Evolutionary conservation across 345 rosid genomes (phyloP), one percentile per base, ranked within the genome.

Genomic region (Acer campestre): DNA sequence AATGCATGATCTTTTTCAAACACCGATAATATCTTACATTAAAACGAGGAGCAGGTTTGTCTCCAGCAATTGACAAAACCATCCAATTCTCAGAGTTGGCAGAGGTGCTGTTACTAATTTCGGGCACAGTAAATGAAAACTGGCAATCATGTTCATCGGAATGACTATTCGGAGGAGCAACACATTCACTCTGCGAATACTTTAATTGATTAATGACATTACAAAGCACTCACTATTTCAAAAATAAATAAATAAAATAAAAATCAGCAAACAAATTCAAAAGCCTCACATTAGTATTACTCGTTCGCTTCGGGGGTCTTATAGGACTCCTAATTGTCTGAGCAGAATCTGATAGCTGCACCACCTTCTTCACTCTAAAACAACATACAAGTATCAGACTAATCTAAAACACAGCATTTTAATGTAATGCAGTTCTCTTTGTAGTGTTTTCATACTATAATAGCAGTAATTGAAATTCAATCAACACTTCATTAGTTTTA

Each of bases 321-420:
- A 87, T 16, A n/a, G 99, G 99, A 84, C 98, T 96, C 87, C 81
- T 90, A 31, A 77, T 70, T 63, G 89, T 97, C 79, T 84, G 91
- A 17, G 88, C 80, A 65, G 98, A 80, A 35, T 96, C 99, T 8
- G 98, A 90, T 40, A 96, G 97, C 80, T 94, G 99, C n/a, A 91
- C 97, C n/a, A 91, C 97, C 89, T 95, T 95, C 92, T 94, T 96
- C 73, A 92, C 88, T 81, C 99, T 96, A 78, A 79, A 73, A 20
- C 61, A 74, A 74, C 55, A 73, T 13, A 17, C n/a, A 73, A 31
- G n/a, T 27, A 22, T 73, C 10, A 59, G 22, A 73, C 11, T 40
- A 22, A 61, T 44, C 58, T 16, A 53, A 16, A 53, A 53, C n/a
- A 16, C 58, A 14, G n/a, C 8, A 49, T 18, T 49, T 5, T 6